Conservation (phyloP, 1,139 yeast genomes). For the Sugiyamaella neomexicana region DNA sequence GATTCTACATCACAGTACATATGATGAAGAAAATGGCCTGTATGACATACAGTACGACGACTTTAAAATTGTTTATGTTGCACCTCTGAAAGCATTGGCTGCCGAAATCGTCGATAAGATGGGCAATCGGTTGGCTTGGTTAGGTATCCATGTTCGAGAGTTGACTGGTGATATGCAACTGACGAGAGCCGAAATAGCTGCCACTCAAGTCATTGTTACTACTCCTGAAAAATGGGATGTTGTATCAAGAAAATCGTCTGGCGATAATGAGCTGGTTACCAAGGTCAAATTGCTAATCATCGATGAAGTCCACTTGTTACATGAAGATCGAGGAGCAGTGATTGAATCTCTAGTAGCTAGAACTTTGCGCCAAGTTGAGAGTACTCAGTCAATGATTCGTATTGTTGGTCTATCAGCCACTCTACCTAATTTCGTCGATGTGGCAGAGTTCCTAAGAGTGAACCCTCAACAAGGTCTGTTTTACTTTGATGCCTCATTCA, state of each 20-base stretch:
- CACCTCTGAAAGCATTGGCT: constrained; percentile 94
- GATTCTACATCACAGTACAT: constrained; percentile 62
- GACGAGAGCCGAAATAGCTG: constrained; percentile 75
- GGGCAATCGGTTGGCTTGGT: constrained; percentile 72
- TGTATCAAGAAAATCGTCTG: constrained; percentile 83
- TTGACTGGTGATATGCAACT: constrained; percentile 97
- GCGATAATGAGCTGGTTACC: constrained; percentile 82
- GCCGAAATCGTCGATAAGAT: constrained; percentile 96
- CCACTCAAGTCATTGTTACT: constrained; percentile 89
- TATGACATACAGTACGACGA: constrained; percentile 73
- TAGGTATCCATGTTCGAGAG: constrained; percentile 84
- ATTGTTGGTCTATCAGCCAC: constrained; percentile 98
- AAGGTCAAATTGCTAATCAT: constrained; percentile 83
- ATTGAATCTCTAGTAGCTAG: constrained; percentile 95
- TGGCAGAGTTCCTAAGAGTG: constrained; percentile 92
- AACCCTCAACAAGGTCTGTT: constrained; percentile 88
- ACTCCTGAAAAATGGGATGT: constrained; percentile 99
- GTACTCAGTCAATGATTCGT: constrained; percentile 89
- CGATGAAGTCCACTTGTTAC: constrained; percentile 94
- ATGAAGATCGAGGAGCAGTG: constrained; percentile 98
- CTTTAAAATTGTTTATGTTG: constrained; percentile 90
- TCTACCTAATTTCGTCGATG: constrained; percentile 88
- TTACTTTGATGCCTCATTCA: constrained; percentile 86
- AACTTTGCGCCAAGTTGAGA: constrained; percentile 90
- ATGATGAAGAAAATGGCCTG: constrained; percentile 50